Evolutionary conservation across 1,284 basidiomycete species (phyloP), one percentile per base, ranked within the genome.

Genomic region (Lentinula novae-zelandiae): DNA sequence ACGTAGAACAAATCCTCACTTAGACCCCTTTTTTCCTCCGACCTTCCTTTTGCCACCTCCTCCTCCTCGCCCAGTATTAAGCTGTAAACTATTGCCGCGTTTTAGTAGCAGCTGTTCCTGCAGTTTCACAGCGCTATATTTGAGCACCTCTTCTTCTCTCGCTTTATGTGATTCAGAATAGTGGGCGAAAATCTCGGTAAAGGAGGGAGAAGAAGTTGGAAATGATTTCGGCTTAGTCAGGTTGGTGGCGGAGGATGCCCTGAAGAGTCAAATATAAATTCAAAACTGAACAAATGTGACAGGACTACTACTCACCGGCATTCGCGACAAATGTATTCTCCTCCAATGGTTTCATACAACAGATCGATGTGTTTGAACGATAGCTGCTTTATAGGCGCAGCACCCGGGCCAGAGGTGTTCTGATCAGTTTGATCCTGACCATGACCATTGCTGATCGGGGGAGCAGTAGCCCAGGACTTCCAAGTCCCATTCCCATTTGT

Each of bases 321-420:
- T 17, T 61, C 55, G 31, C 55, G 50, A 57, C 60, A 61, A 6
- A 61, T 22, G 33, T 61, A 61, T 42, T 61, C 60, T 31, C 39
- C 50, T 20, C 50, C 60, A n/a, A 58, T 51, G 48, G 40, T 53
- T 20, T 61, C 60, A 31, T 58, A 61, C 5, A 61, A 48, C 40
- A 61, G 38, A 6, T 52, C 51, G 17, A 61, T 31, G 39, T 61
- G 60, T 36, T 57, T 57, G n/a, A 61, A 61, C 3, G 55, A 42
- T 5, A 61, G 44, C 22, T 61, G 54, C 9, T 56, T 56, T 22
- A 33, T 22, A 3, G 54, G 38, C 12, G 39, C 22, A 31, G 22
- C 9, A 49, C 42, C n/a, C 7, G 53, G 38, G 12, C 31, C 31
- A 36, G 22, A 27, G 22, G 48, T 31, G 8, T n/a, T n/a, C 5